Percentiles rank a stretch among this genome's conserved stretches.
These are phyloP conservation scores for Cyberlindnera bimundalis DNA, from an alignment of 805 yeast genomes.

Conservation along the genomic window DNA sequence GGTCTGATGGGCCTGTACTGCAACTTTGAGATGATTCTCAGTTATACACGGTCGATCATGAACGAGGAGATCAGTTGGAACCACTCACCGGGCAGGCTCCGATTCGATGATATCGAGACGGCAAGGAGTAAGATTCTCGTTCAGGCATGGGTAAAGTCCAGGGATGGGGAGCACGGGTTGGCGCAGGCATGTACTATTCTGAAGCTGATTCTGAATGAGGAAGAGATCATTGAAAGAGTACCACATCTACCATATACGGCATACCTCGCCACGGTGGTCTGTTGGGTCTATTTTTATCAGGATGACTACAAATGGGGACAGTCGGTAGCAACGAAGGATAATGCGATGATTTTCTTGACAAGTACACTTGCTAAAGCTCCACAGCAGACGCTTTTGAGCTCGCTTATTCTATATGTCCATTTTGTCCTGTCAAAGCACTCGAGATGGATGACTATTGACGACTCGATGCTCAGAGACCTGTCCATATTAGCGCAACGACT, in stretches of 20 bases:
- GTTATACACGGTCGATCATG: slow-evolving; percentile 13
- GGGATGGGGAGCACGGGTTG: slow-evolving; percentile 28
- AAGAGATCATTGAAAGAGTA: slow-evolving; percentile 21
- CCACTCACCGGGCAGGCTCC: slow-evolving; percentile 11
- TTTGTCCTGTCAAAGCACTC: slow-evolving; percentile 4
- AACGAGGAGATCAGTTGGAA: slow-evolving; percentile 3
- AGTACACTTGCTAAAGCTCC: background rate
- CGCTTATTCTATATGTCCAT: slow-evolving; percentile 1
- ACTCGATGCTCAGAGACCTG: slow-evolving; percentile 6
- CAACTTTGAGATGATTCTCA: slow-evolving; percentile 23
- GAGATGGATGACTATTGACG: slow-evolving; percentile 8
- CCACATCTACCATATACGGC: slow-evolving; percentile 27
- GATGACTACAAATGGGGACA: slow-evolving; percentile 2
- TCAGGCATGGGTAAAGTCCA: slow-evolving; percentile 28
- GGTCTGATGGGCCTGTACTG: slow-evolving; percentile 30
- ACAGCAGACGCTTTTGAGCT: background rate
- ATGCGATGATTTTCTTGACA: slow-evolving; percentile 6
- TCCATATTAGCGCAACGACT: slow-evolving; percentile 3
- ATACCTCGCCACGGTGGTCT: slow-evolving; percentile 19
- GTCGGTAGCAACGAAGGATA: slow-evolving; percentile 1
- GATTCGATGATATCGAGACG: slow-evolving; percentile 15
- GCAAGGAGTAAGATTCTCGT: slow-evolving; percentile 13
- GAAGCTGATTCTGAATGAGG: slow-evolving; percentile 25
- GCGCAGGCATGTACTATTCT: slow-evolving; percentile 30
- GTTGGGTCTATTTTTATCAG: slow-evolving; percentile 19